Evolutionary conservation across 2,329 filamentous ascomycete species (phyloP), one percentile per base, ranked within the genome.

Genomic region (Aspergillus niger): DNA sequence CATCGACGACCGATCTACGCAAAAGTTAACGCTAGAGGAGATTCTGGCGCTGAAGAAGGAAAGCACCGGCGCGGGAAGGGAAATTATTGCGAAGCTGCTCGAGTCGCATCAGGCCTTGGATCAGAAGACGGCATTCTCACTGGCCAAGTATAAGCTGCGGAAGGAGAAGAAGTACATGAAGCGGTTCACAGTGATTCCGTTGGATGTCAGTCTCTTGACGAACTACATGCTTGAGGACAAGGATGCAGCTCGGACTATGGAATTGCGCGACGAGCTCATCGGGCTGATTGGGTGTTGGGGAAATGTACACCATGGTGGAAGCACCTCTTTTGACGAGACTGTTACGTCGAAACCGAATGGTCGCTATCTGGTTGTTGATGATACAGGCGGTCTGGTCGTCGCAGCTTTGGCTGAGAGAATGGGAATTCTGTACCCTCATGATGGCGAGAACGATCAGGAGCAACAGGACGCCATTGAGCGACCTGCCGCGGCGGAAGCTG

Each of bases 151-250:
- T 78, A 97, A 95, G 71, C 81, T 98, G 17, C 83, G 96, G 49
- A 99, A 99, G 80, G 90, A 91, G 65, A 93, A 89, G 74, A 99
- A 99, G 77, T 98, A 96, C 74, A 85, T 98, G 65, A 89, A 90
- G 69, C 84, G 92, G 11, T 98, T 99, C 71, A 91, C 90, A 0
- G 86, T 95, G 1, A 76, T 96, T 55, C 94, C 94, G 0, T 79
- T 98, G 67, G 92, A 97, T 71, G 87, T 96, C 13, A 83, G 88
- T 0, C 83, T 87, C 65, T 80, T 98, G 63, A 87, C 88, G 20
- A 86, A 92, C 67, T 96, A 90, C 81, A 82, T 94, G 70, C 78
- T 97, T 53, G 83, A 89, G 59, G 91, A 96, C 69, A 91, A 90
- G 70, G 93, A 98, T 67, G 83, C 91, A 0, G 80, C 82, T 61